phyloP scores from a whole-genome alignment of 73 alveolate genomes.

The Paramecium pentaurelia region DNA sequence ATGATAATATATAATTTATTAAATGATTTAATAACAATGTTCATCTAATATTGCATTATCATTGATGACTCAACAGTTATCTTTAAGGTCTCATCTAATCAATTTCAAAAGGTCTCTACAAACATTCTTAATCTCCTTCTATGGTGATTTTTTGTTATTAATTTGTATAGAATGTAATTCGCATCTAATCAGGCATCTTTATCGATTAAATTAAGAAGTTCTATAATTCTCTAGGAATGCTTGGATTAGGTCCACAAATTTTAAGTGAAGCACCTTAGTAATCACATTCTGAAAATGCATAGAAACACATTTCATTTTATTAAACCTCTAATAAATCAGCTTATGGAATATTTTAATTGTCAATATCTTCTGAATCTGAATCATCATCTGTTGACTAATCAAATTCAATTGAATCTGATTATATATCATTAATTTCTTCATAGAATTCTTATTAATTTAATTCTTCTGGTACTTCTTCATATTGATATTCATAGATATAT shows the following conservation, averaged over 20 bases:
- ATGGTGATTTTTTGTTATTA: not conserved
- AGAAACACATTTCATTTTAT: slow-evolving; percentile 1
- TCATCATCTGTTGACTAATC: not conserved
- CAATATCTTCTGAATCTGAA: not conserved
- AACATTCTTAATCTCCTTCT: not conserved
- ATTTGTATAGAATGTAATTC: not conserved
- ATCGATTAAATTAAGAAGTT: not conserved
- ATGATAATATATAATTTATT: not conserved
- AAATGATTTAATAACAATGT: not conserved
- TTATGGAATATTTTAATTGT: not conserved
- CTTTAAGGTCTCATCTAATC: not conserved
- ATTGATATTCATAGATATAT: slow-evolving; percentile 19
- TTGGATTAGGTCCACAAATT: slow-evolving; percentile 13
- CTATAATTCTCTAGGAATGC: not conserved
- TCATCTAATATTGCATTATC: not conserved
- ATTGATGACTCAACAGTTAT: not conserved
- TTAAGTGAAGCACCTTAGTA: not conserved
- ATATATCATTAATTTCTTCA: not conserved
- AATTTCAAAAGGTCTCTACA: not conserved
- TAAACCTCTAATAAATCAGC: not conserved
- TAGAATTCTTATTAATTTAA: not conserved
- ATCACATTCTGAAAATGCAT: not conserved
- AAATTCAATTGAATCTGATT: not conserved
- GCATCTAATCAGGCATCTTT: not conserved
- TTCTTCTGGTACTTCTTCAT: slow-evolving; percentile 1